Evolutionary conservation across 1,284 basidiomycete species (phyloP).

Genomic region (Boletus sp.): DNA sequence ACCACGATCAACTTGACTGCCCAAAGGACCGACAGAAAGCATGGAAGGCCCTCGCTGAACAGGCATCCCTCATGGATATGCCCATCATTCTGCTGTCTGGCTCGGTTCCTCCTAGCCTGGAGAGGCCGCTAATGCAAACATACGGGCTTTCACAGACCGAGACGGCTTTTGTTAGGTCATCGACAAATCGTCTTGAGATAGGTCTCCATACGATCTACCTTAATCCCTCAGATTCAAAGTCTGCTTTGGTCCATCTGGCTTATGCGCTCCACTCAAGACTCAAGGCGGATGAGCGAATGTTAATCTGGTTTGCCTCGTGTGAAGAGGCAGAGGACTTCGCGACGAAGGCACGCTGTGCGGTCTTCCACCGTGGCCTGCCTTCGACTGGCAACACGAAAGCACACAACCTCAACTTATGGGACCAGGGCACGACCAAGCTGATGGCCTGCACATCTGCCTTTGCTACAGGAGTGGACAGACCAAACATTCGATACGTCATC

Average conservation of each 20-base stretch:
- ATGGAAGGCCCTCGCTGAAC: background rate
- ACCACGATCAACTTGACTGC: constrained; percentile 7
- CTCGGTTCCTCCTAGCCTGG: background rate
- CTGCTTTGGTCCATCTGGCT: background rate
- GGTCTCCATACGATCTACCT: constrained; percentile 4
- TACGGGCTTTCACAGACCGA: background rate
- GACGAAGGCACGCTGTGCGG: background rate
- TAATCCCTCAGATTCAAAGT: no score
- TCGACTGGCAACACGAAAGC: background rate
- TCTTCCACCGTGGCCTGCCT: background rate
- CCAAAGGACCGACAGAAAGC: background rate
- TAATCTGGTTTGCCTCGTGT: background rate
- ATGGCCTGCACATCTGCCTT: constrained; percentile 6
- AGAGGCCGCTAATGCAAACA: background rate
- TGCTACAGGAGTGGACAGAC: background rate
- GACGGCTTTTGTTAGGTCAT: background rate
- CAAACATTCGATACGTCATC: background rate
- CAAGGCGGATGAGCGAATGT: background rate
- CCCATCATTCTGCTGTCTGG: constrained; percentile 7
- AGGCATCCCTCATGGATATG: background rate
- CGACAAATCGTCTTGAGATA: background rate
- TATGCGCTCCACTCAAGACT: background rate
- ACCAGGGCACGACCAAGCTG: background rate
- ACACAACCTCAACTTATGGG: background rate
- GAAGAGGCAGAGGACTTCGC: background rate